Percentiles rank a stretch among this genome's conserved stretches.
phyloP scores from a whole-genome alignment of 345 rosid species.

The Isatis tinctoria region DNA sequence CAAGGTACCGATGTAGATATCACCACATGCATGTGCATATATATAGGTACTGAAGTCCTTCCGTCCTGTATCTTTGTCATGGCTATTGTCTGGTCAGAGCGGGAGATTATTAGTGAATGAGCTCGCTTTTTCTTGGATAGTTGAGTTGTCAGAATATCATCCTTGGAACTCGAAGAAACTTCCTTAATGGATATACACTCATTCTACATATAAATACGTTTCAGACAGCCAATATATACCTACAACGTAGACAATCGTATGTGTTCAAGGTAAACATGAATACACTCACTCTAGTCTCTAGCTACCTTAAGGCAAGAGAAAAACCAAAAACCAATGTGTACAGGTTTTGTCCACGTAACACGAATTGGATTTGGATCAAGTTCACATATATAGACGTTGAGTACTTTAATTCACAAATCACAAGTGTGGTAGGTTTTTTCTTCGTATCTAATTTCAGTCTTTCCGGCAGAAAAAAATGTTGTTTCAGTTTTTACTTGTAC shows the following conservation, averaged over 20 bases:
- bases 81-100: neutral
- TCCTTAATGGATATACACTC: neutral
- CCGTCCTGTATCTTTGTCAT: neutral
- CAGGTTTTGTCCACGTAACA: neutral
- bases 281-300: neutral
- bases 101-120: neutral
- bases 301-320: neutral
- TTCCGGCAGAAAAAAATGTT: neutral
- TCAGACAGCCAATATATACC: neutral
- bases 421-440: neutral
- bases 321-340: neutral
- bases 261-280: neutral
- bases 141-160: neutral
- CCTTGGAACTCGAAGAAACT: neutral
- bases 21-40: neutral
- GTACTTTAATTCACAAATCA: neutral
- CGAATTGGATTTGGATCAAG: neutral
- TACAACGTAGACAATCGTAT: neutral
- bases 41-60: neutral
- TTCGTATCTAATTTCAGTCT: neutral
- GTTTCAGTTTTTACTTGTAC: neutral
- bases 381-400: neutral
- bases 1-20: neutral
- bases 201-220: neutral
- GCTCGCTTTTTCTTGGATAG: neutral